Base-by-base conservation (phyloP, 148 eudicot species). In the Pharnaceum exiguum region DNA sequence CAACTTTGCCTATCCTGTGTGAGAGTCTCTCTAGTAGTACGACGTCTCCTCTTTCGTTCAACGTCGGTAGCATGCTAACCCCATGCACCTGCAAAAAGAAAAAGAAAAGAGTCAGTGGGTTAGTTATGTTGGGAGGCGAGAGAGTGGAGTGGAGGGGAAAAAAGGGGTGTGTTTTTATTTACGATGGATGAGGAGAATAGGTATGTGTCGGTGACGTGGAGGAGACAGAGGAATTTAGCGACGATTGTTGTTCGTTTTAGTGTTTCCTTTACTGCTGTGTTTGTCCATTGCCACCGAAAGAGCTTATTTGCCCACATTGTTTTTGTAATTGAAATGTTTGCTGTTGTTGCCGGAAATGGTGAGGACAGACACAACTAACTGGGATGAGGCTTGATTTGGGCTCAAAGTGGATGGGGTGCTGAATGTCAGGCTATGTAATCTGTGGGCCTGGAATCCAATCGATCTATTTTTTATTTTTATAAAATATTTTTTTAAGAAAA, bases 21-120 rank as follows among this genome's bases (percentile, higher is more conserved):
- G 97, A 76, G 37, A 87, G 36, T 35, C 72, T 72, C 48, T 91
- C 90, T 1, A 74, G 63, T 61, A 87, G 46, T 2, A 87, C 30
- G n/a, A 87, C 67, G 59, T 87, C 82, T 1, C 89, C 89, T 27
- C 78, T 63, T 56, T 69, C 25, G 18, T 71, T 76, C 66, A 91
- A 60, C n/a, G 97, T 85, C 0, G 96, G 97, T 12, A 87, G 78
- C 97, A 91, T 91, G 60, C 97, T 91, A 16, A 94, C 82, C 30
- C 97, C 96, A 13, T 68, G 40, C 11, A 65, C 72, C 97, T 91
- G 84, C 66, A 54, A 62, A 45, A 7, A 29, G 16, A 51, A 64
- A 28, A 9, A 44, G 1, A 18, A 59, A 15, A 32, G 35, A 52
- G 31, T 19, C 39, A 15, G 47, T 3, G 26, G 21, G 5, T 11